Evolutionary conservation across 306 rosid genomes (phyloP).

Genomic region (Medicago ruthenica): DNA sequence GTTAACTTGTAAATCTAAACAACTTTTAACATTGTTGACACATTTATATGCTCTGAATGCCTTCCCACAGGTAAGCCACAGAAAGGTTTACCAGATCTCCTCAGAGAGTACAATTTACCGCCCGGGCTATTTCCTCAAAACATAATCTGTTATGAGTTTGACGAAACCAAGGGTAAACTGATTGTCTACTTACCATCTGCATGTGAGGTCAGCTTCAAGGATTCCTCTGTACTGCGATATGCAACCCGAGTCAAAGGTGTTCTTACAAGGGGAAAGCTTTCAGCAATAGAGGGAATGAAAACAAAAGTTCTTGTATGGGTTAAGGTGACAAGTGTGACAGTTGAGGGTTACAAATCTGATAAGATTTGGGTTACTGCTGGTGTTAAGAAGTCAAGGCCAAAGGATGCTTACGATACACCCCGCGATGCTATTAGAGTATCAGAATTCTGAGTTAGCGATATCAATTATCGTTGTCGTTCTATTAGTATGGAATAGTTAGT

Average conservation of each 20-base stretch:
- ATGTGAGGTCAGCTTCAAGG: slow-evolving; percentile 92
- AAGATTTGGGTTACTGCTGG: slow-evolving; percentile 92
- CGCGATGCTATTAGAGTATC: slow-evolving; percentile 66
- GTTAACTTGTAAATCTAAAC: neutral
- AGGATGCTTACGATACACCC: slow-evolving; percentile 73
- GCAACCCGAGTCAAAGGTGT: slow-evolving; percentile 78
- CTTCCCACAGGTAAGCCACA: slow-evolving; percentile 70
- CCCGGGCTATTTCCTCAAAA: slow-evolving; percentile 88
- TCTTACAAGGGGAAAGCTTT: slow-evolving; percentile 82
- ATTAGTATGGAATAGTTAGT: slow-evolving; percentile 38
- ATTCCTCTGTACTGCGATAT: slow-evolving; percentile 74
- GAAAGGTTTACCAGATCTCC: slow-evolving; percentile 87
- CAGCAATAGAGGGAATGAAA: slow-evolving; percentile 90
- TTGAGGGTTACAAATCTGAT: slow-evolving; percentile 89
- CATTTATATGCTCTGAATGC: neutral
- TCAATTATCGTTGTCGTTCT: slow-evolving; percentile 23
- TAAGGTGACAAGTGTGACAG: slow-evolving; percentile 75
- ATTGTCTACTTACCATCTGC: slow-evolving; percentile 82
- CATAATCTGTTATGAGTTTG: slow-evolving; percentile 81
- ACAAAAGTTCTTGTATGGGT: slow-evolving; percentile 96
- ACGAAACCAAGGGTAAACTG: slow-evolving; percentile 75
- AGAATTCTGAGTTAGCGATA: slow-evolving; percentile 60
- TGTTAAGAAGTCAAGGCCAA: slow-evolving; percentile 83
- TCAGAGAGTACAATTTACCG: slow-evolving; percentile 87
- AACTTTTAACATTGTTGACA: slow-evolving; percentile 11